These are phyloP conservation scores for Pezicula neosporulosa DNA, from an alignment of 2,329 filamentous ascomycete genomes.

Conservation along the genomic window DNA sequence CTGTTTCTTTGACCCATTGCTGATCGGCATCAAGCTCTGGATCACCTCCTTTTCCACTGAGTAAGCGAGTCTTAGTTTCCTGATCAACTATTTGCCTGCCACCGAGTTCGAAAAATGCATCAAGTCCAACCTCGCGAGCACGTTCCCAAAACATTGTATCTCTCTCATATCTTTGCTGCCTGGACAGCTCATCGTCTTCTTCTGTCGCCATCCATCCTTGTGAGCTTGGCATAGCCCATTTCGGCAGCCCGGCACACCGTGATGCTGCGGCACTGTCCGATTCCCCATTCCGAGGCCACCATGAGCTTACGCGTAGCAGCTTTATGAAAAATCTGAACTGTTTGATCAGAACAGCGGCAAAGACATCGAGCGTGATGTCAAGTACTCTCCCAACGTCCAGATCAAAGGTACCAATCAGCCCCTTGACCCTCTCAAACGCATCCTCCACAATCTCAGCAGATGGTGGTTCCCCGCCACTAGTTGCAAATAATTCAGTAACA, in stretches of 20 bases:
- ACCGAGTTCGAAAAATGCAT: conserved; percentile 88
- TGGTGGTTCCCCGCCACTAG: conserved; percentile 72
- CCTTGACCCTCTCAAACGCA: conserved; percentile 89
- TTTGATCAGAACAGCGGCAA: conserved; percentile 88
- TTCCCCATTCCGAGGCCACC: conserved; percentile 78
- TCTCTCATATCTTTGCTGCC: conserved; percentile 55
- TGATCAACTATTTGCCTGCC: conserved; percentile 62
- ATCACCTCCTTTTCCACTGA: conserved; percentile 35
- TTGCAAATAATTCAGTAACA: conserved; percentile 92
- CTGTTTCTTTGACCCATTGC: conserved; percentile 78
- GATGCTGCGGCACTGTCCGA: conserved; percentile 37
- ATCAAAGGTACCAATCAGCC: conserved; percentile 93
- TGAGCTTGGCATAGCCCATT: conserved; percentile 78
- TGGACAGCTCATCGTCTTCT: conserved; percentile 61
- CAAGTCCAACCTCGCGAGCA: conserved; percentile 71
- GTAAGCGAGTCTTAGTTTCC: conserved; percentile 44
- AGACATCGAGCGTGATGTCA: conserved; percentile 92
- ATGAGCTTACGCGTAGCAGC: conserved; percentile 85
- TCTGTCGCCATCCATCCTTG: conserved; percentile 60
- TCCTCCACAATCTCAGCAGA: conserved; percentile 74
- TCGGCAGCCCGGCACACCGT: conserved; percentile 65
- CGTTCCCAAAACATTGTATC: conserved; percentile 79
- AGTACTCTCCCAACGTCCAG: conserved; percentile 92
- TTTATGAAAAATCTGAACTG: conserved; percentile 94
- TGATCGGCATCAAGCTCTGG: conserved; percentile 50